Conservation (phyloP, 257 asterid species). For the Salvia hispanica region DNA sequence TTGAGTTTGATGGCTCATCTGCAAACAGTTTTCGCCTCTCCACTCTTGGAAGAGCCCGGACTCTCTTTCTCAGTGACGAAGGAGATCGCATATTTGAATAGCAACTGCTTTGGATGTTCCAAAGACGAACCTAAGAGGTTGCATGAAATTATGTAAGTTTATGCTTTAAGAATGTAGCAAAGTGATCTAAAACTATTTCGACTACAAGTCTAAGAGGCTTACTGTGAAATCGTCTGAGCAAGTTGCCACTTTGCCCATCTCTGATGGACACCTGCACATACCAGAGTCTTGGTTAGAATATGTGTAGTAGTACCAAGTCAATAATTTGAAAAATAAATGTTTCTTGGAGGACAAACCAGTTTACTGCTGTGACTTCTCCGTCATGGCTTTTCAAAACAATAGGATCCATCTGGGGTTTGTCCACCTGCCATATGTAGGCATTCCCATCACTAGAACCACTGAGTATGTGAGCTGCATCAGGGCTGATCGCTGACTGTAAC, state of each 20-base stretch:
- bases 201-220: slow-evolving; percentile 36
- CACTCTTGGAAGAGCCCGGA: slow-evolving; percentile 58
- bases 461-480: slow-evolving; percentile 90
- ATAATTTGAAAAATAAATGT: background rate
- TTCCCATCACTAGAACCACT: slow-evolving; percentile 96
- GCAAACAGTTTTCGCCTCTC: slow-evolving; percentile 60
- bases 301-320: background rate
- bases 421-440: slow-evolving; percentile 96
- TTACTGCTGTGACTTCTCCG: slow-evolving; percentile 95
- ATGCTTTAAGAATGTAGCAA: background rate
- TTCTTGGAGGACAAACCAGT: slow-evolving; percentile 55
- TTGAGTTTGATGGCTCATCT: slow-evolving; percentile 46
- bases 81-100: slow-evolving; percentile 80
- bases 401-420: slow-evolving; percentile 69
- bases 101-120: slow-evolving; percentile 74
- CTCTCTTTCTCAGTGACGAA: slow-evolving; percentile 76
- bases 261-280: slow-evolving; percentile 71
- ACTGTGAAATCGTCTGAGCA: slow-evolving; percentile 95
- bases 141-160: slow-evolving; percentile 16
- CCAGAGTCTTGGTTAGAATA: slow-evolving; percentile 21
- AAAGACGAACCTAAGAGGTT: slow-evolving; percentile 65
- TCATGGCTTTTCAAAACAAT: slow-evolving; percentile 70
- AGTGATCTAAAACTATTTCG: background rate
- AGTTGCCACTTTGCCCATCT: slow-evolving; percentile 87
- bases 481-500: slow-evolving; percentile 81